Conservation (phyloP, 2,329 filamentous ascomycete genomes). For the Ascochyta rabiei region DNA sequence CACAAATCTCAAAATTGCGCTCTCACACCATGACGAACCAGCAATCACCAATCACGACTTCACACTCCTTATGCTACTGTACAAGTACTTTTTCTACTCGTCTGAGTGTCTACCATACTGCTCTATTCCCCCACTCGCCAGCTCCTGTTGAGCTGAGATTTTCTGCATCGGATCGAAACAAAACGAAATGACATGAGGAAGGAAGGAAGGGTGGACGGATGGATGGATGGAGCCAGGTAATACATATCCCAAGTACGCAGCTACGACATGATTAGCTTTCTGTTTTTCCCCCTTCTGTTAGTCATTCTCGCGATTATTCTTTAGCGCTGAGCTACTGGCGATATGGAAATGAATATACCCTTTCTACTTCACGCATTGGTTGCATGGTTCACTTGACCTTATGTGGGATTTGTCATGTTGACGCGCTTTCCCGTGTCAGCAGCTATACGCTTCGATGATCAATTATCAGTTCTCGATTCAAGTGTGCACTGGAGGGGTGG, state of each 20-base stretch:
- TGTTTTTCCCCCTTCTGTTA: not conserved
- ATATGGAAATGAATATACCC: conserved; percentile 20
- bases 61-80: conserved; percentile 19
- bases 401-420: not conserved
- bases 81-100: conserved; percentile 3
- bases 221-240: not conserved
- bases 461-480: not conserved
- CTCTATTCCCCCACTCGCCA: conserved; percentile 10
- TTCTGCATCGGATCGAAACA: not conserved
- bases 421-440: not conserved
- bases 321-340: conserved; percentile 13
- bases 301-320: conserved; percentile 6
- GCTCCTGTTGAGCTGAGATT: conserved; percentile 3
- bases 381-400: not conserved
- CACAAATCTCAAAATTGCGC: conserved; percentile 9
- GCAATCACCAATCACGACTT: not conserved
- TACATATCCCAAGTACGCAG: conserved; percentile 8
- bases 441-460: not conserved
- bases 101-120: not conserved
- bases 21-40: not conserved
- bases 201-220: not conserved
- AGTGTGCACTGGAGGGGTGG: not conserved
- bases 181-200: not conserved
- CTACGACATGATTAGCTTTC: conserved; percentile 7
- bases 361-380: not conserved